These are phyloP conservation scores for Lasiodiplodia sp. DNA, from an alignment of 2,329 filamentous ascomycete species.

Conservation along the genomic window DNA sequence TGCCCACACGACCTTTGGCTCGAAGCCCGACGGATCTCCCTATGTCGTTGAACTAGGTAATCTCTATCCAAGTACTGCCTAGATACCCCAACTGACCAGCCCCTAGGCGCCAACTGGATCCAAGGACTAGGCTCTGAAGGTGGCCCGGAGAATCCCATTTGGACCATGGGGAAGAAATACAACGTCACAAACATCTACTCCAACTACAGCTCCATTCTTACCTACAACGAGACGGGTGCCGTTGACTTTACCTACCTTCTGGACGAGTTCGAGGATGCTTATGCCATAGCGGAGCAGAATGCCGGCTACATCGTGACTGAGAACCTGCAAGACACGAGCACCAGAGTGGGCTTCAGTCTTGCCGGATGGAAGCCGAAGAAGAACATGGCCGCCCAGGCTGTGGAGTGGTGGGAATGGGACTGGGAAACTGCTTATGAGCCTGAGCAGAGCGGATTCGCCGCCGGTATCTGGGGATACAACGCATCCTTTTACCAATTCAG, in stretches of 20 bases:
- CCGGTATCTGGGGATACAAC: constrained; percentile 64
- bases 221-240: constrained; percentile 66
- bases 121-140: constrained; percentile 51
- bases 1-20: constrained; percentile 64
- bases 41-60: constrained; percentile 64
- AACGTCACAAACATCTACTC: constrained; percentile 64
- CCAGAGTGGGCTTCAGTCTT: constrained; percentile 65
- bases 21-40: constrained; percentile 54
- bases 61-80: not conserved
- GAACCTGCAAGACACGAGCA: constrained; percentile 68
- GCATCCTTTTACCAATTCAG: constrained; percentile 67
- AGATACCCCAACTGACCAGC: not conserved
- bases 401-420: constrained; percentile 65
- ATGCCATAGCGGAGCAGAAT: constrained; percentile 55
- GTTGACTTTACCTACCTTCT: constrained; percentile 61
- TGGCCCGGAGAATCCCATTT: constrained; percentile 65
- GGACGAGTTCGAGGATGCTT: constrained; percentile 58
- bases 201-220: constrained; percentile 64
- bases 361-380: constrained; percentile 68
- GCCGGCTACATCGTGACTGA: constrained; percentile 65
- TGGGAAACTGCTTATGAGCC: constrained; percentile 67
- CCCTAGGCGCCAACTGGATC: constrained; percentile 69
- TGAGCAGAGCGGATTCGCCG: constrained; percentile 63
- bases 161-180: constrained; percentile 67
- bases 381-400: constrained; percentile 63